A percentile compares a stretch with the other conserved stretches of the same genome.
Conservation (phyloP, 345 rosid species). For the Camelina hispida region DNA sequence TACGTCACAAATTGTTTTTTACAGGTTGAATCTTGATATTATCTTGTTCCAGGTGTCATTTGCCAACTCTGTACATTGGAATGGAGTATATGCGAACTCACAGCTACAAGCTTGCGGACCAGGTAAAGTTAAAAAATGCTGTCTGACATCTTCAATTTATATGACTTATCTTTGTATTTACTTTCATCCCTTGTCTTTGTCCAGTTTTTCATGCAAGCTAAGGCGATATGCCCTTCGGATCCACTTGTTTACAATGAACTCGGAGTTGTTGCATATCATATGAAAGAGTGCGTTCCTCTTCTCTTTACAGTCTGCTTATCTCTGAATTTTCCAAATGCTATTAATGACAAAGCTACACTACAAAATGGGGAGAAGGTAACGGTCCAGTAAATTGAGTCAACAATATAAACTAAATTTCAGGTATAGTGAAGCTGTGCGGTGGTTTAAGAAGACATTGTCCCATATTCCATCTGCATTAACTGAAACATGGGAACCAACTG, state of each 20-base stretch:
- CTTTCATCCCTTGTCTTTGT: conserved; percentile 12
- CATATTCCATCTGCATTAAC: conserved; percentile 71
- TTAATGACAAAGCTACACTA: conserved; percentile 12
- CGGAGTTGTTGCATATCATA: conserved; percentile 94
- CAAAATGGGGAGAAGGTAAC: background rate
- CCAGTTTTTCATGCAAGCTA: conserved; percentile 96
- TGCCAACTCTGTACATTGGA: conserved; percentile 93
- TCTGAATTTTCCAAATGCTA: conserved; percentile 3
- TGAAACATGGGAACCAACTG: conserved; percentile 89
- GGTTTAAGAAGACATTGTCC: conserved; percentile 92
- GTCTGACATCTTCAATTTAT: conserved; percentile 3
- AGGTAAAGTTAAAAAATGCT: conserved; percentile 54
- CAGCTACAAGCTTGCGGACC: conserved; percentile 98
- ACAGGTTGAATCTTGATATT: conserved; percentile 78
- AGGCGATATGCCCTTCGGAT: conserved; percentile 85
- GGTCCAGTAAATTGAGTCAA: conserved; percentile 22
- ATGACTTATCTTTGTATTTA: conserved; percentile 14
- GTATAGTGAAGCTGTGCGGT: conserved; percentile 74
- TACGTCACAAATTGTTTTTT: conserved; percentile 54
- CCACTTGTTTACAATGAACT: conserved; percentile 97
- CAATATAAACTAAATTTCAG: conserved; percentile 51
- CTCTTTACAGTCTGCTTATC: conserved; percentile 28
- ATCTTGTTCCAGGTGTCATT: conserved; percentile 95
- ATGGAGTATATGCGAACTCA: conserved; percentile 99
- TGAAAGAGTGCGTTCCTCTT: conserved; percentile 81